phyloP scores from a whole-genome alignment of 768 basidiomycete species.

The Russula vinacea region DNA sequence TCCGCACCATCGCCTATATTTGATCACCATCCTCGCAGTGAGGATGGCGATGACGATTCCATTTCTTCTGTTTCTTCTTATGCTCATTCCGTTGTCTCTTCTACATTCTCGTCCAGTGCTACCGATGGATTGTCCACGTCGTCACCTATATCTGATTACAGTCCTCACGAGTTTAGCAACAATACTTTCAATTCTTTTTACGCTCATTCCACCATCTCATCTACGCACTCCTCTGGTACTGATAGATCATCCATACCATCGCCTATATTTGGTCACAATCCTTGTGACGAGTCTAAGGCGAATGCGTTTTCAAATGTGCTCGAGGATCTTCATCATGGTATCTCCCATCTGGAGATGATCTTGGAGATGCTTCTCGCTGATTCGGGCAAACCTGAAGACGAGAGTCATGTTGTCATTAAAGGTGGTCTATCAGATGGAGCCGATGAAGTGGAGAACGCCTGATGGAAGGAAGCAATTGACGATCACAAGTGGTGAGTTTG shows the following conservation, averaged over 20 bases:
- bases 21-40: too few species aligned
- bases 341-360: conserved; percentile 77
- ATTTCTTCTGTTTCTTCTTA: too few species aligned
- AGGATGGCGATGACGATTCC: too few species aligned
- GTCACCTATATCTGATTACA: too few species aligned
- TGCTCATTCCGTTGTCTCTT: too few species aligned
- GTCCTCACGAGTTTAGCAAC: too few species aligned
- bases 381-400: conserved; percentile 53
- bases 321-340: conserved; percentile 78
- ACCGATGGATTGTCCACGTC: too few species aligned
- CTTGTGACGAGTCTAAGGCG: conserved; percentile 43
- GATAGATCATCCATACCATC: conserved; percentile 77
- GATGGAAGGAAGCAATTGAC: conserved; percentile 58
- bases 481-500: conserved; percentile 84
- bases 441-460: conserved; percentile 64
- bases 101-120: too few species aligned
- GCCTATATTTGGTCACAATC: conserved; percentile 59
- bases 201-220: too few species aligned
- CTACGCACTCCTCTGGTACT: conserved; percentile 69
- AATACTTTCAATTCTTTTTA: too few species aligned
- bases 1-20: too few species aligned
- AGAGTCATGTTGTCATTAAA: conserved; percentile 40
- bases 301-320: conserved; percentile 72
- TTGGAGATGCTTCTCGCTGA: conserved; percentile 64
- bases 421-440: conserved; percentile 36